Percentiles rank a stretch among this genome's conserved stretches.
phyloP scores from a whole-genome alignment of 371 early-diverging fungal genomes.

The Mortierella sp. region DNA sequence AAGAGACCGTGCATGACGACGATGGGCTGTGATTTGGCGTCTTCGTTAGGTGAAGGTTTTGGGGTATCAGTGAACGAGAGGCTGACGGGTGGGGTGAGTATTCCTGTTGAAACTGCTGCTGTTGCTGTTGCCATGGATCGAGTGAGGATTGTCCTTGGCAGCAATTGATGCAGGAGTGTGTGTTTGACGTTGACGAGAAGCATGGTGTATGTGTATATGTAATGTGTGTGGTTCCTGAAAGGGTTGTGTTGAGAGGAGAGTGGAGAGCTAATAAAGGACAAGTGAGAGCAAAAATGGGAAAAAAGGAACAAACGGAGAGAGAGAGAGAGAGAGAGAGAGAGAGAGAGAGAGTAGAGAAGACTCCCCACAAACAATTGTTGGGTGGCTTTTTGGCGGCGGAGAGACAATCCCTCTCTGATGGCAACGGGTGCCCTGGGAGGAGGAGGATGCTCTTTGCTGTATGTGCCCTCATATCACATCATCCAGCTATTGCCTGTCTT shows the following conservation, averaged over 20 bases:
- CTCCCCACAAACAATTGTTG: neutral
- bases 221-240: neutral
- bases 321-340: neutral
- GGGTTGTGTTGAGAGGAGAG: neutral
- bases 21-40: slow-evolving; percentile 63
- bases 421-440: too few species aligned
- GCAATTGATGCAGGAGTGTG: slow-evolving; percentile 2
- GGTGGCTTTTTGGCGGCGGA: too few species aligned
- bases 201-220: neutral
- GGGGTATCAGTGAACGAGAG: slow-evolving; percentile 39
- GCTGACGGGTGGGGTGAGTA: slow-evolving; percentile 20
- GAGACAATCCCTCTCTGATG: too few species aligned
- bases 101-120: slow-evolving; percentile 12
- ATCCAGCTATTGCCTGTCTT: too few species aligned
- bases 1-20: slow-evolving; percentile 94
- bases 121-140: slow-evolving; percentile 27
- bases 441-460: too few species aligned
- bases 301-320: neutral
- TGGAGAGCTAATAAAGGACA: too few species aligned
- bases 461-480: too few species aligned
- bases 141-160: neutral
- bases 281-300: neutral
- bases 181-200: neutral
- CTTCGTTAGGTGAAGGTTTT: slow-evolving; percentile 22
- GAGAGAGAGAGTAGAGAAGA: neutral